Evolutionary conservation across 768 basidiomycete genomes (phyloP), one percentile per base, ranked within the genome.

Genomic region (Hericium rajendrae): DNA sequence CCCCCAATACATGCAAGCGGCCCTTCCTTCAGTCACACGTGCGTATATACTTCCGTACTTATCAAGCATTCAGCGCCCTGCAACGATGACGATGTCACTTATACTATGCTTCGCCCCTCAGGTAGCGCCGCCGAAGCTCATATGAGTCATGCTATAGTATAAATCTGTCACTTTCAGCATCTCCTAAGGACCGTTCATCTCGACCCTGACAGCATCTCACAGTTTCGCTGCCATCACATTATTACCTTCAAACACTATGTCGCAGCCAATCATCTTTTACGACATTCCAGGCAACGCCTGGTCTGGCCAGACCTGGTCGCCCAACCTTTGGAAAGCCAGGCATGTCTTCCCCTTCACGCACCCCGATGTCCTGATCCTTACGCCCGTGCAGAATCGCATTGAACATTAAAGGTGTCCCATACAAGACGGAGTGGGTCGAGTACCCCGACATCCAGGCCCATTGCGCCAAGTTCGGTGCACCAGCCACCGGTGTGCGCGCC

Each of bases 361-460:
- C 43, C 43, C 22, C 10, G n/a, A 46, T 46, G 22, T 12, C 6
- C 10, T 46, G 12, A 15, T 22, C 43, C 2, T 22, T 16, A 16
- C 22, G 64, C 59, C 18, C 61, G 8, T 18, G 0, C 11, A 6
- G 73, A 59, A 70, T 66, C 55, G 70, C 69, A 11, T 62, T 73
- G 52, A 73, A 74, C 55, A 64, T 67, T 64, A 76, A 77, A 59
- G 62, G 65, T 24, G 55, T 74, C 13, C 61, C 72, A 3, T 75
- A 76, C 67, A 70, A 69, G 56, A 78, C 78, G 8, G 70, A 73
- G 46, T 77, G 75, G 73, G 58, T 80, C 55, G 77, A 79, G 55
- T 76, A 71, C 57, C 74, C 75, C 2, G 76, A 81, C 48, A 76
- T 83, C 53, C 71, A 66, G 57, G 24, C 51, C 1, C 64, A 61